Base-by-base conservation (phyloP, 768 basidiomycete species). In the Suillus luteus region DNA sequence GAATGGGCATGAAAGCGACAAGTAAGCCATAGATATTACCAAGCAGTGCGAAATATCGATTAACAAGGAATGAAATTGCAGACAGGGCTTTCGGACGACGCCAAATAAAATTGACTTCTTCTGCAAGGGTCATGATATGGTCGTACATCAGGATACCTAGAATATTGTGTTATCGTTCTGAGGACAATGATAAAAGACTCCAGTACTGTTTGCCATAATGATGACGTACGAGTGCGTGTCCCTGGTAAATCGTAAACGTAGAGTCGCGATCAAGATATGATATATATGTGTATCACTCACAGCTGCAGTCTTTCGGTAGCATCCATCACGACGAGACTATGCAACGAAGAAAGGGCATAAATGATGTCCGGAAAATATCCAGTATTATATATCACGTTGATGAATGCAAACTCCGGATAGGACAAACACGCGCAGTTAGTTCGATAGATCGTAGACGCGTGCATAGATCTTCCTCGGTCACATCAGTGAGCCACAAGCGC, bases 31-130 rank as follows among this genome's bases (percentile, higher is more conserved):
- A 68, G 14, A 79, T 67, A 55, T 78, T 78, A 33, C 78, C 80
- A 49, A 82, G 69, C 55, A 83, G 75, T 1, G 81, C 76, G 41
- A 82, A 65, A 62, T 86, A 86, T 7, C 85, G 81, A 63, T 83
- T 83, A 35, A 82, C 55, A 58, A 82, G 79, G 70, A 85, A 86
- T 68, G 79, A 75, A 33, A 77, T 76, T 1, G 81, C 74, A 63
- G 81, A 79, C 14, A 66, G 59, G 0, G 72, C 75, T 60, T 78
- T 79, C 1, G 77, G 78, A 54, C 76, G 73, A 60, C 71, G 71
- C 85, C 85, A 86, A 4, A 86, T 68, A 59, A 77, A 76, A 19
- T 71, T 67, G 38, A 83, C 68, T 67, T 85, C 84, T 24, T 69
- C 69, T 27, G 67, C 61, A 33, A 76, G 67, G 5, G 76, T 77